These are phyloP conservation scores for Hydnomerulius pinastri DNA, from an alignment of 768 basidiomycete species.

Conservation along the genomic window DNA sequence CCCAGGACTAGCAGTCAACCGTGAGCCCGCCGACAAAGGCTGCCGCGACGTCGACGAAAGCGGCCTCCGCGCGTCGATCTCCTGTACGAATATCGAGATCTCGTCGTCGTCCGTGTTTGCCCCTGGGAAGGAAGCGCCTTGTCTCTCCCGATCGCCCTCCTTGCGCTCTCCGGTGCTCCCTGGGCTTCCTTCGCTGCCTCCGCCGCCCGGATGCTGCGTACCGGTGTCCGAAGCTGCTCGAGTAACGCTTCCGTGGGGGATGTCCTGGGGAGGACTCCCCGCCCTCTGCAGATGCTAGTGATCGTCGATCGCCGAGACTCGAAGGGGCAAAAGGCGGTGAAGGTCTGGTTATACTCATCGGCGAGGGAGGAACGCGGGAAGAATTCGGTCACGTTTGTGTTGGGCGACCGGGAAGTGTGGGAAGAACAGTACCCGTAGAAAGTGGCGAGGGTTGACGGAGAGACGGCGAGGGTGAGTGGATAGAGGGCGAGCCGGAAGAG, in stretches of 20 bases:
- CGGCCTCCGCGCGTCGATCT: slow-evolving; percentile 72
- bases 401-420: slow-evolving; percentile 38
- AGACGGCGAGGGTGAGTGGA: slow-evolving; percentile 51
- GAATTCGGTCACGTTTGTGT: slow-evolving; percentile 42
- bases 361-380: slow-evolving; percentile 44
- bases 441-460: slow-evolving; percentile 49
- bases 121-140: slow-evolving; percentile 45
- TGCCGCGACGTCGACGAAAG: slow-evolving; percentile 36
- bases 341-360: slow-evolving; percentile 36
- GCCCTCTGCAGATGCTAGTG: slow-evolving; percentile 37
- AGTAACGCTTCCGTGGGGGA: slow-evolving; percentile 61
- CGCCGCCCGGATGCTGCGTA: slow-evolving; percentile 48
- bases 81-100: slow-evolving; percentile 75
- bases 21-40: slow-evolving; percentile 4
- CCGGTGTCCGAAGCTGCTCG: slow-evolving; percentile 77
- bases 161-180: slow-evolving; percentile 22
- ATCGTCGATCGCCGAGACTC: slow-evolving; percentile 45
- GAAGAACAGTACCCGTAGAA: slow-evolving; percentile 28
- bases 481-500: slow-evolving; percentile 49
- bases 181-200: slow-evolving; percentile 39
- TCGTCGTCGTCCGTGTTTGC: slow-evolving; percentile 70
- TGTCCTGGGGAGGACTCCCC: slow-evolving; percentile 32
- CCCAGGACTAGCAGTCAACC: slow-evolving; percentile 8
- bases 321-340: slow-evolving; percentile 44
- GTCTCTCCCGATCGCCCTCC: slow-evolving; percentile 21